Conservation (phyloP, 2,329 filamentous ascomycete genomes). For the Diaporthe capsici region DNA sequence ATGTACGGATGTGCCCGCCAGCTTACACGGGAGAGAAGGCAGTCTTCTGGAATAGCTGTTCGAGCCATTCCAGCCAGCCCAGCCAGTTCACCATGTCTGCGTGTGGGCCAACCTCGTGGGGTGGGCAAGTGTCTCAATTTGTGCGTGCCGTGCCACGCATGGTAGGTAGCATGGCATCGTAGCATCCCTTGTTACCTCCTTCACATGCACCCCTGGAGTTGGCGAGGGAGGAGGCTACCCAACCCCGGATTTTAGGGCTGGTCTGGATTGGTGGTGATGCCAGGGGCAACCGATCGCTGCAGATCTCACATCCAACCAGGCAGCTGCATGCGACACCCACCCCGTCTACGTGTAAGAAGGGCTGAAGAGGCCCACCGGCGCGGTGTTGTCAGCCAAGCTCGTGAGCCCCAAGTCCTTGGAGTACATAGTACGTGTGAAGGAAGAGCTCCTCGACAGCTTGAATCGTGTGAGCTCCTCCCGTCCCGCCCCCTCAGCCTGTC, state of each 20-base stretch:
- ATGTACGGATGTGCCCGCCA: background rate
- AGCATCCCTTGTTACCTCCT: background rate
- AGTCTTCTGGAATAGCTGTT: background rate
- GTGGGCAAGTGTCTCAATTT: background rate
- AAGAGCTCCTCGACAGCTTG: conserved; percentile 1
- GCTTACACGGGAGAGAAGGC: background rate
- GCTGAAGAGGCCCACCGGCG: background rate
- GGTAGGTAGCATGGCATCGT: background rate
- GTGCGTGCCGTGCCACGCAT: background rate
- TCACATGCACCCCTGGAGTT: conserved; percentile 26
- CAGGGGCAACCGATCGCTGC: conserved; percentile 26
- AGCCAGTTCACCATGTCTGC: too few species aligned
- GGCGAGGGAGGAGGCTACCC: conserved; percentile 23
- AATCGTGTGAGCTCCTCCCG: conserved; percentile 12
- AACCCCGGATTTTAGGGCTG: conserved; percentile 42
- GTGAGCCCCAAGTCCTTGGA: background rate
- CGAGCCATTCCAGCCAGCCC: too few species aligned
- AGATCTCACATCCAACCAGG: conserved; percentile 24
- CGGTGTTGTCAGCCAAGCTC: conserved; percentile 18
- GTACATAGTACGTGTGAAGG: background rate
- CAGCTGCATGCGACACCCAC: conserved; percentile 13
- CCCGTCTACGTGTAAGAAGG: background rate
- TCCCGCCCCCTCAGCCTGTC: background rate
- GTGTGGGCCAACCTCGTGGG: background rate
- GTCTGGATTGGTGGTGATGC: conserved; percentile 32